Conservation (phyloP, 1,139 yeast species). For the Kodamaea ohmeri region DNA sequence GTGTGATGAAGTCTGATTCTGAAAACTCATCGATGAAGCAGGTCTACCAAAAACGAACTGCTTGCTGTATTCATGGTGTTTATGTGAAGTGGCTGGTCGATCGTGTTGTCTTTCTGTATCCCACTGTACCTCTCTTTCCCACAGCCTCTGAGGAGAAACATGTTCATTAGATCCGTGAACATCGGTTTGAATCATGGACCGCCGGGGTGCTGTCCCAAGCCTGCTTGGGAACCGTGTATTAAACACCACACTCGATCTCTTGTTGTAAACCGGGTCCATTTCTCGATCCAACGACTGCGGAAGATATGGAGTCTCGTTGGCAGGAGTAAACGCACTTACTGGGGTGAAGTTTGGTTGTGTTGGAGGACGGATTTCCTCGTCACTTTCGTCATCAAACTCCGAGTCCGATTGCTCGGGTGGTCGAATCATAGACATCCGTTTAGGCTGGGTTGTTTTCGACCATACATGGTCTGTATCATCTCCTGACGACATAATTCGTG, state of each 20-base stretch:
- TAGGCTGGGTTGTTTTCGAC: not conserved
- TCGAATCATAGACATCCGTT: constrained; percentile 7
- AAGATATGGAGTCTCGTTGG: constrained; percentile 6
- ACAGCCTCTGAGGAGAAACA: constrained; percentile 5
- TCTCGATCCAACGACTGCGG: constrained; percentile 9
- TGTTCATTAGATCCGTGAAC: no score
- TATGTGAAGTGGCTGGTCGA: constrained; percentile 1
- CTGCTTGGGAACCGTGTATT: no score
- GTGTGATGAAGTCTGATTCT: no score
- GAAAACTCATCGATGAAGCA: constrained; percentile 3
- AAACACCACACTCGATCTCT: constrained; percentile 8
- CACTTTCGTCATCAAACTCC: constrained; percentile 22
- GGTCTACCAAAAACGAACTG: constrained; percentile 2
- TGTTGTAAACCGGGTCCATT: constrained; percentile 9
- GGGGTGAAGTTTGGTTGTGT: constrained; percentile 7
- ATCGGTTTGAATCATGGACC: no score
- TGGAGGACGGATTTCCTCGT: constrained; percentile 7
- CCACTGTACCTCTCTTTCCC: not conserved
- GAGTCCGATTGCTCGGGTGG: constrained; percentile 15
- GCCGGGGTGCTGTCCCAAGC: no score
- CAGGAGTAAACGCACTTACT: constrained; percentile 9
- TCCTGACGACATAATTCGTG: constrained; percentile 3
- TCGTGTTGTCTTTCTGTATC: no score
- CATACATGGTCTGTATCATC: not conserved
- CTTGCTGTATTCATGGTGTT: not conserved